Base-by-base conservation (phyloP, 192 early-diverging fungal genomes). In the Entomortierella parvispora region DNA sequence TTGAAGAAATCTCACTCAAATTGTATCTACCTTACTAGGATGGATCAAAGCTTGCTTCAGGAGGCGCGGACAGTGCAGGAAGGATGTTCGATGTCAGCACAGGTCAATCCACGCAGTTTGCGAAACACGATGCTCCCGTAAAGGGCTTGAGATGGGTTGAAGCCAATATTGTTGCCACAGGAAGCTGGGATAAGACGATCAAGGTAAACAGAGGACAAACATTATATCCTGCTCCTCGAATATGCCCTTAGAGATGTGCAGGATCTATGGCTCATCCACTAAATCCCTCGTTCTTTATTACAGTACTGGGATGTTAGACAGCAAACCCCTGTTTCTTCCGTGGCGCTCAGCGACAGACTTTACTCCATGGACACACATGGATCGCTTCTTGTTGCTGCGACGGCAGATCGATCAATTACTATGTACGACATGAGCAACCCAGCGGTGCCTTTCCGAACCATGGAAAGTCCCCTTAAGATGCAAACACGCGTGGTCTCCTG, bases 111-210 rank as follows among this genome's bases (percentile, higher is more conserved):
- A 81, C 69, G n/a, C 93, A 96, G 82, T 88, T 99, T 58, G 96
- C 95, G 29, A 86, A 88, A 56, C 97, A 99, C 80, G 95, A 96
- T 58, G 92, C 81, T n/a, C 89, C 95, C 52, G 95, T 99, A 66
- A 88, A 88, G 74, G 88, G 90, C 69, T 83, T 92, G 50, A 85
- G 87, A 56, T 96, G 88, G 69, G 84, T 97, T 14, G 82, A 71
- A 12, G 77, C 76, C 68, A 83, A 89, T 32, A 89, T 96, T 59
- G 57, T 96, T 23, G 93, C 91, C 8, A 98, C 97, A 10, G 97
- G 93, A 23, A 91, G 93, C 48, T 99, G 96, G 96, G 97, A 99
- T 83, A 98, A 98, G 80, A 94, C 91, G 17, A 65, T 97, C 58
- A 94, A 95, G 56, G 74, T 77, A 62, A 26, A 0, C 0, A 43